Evolutionary conservation across 805 yeast genomes (phyloP), one percentile per base, ranked within the genome.

Genomic region (Wickerhamiella domercqiae): DNA sequence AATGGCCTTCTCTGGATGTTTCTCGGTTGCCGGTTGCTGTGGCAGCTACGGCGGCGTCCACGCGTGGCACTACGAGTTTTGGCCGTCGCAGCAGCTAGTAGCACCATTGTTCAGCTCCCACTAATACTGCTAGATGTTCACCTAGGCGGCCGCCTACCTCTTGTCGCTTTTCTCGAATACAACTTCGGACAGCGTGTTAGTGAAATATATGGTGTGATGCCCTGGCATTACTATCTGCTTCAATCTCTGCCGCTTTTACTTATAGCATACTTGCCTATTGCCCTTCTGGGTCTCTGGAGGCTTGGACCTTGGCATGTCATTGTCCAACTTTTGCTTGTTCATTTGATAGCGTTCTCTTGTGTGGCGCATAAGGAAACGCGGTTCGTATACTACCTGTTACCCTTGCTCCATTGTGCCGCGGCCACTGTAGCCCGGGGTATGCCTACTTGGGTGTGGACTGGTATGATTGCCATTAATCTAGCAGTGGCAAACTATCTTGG

Each of bases 351-450:
- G 0, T 82, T 79, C 47, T 79, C 95, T 0, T 36, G 62, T 2
- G 68, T 90, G 15, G 61, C 68, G 7, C 99, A 90, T 56, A 90
- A 90, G 53, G 99, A 90, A 53, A 79, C 84, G 48, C 67, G 99
- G 33, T 90, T 90, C 54, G 64, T 93, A 14, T 83, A 77, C 47
- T 94, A 93, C 2, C 52, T 90, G 37, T 75, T 80, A 58, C 96
- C 98, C 1, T 49, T 82, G 2, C 57, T 83, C 43, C 61, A 78
- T 13, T 39, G 71, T 1, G 53, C 73, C 17, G 55, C 75, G 0
- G 67, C 80, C 0, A 52, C 54, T 16, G 42, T 46, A 3, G 18
- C 21, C 15, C 21, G 7, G 28, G n/a, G 28, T 5, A 3, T 31
- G 14, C 36, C 35, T 3, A 3, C 21, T 7, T n/a, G 19, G 28